Conservation (phyloP, 1,284 basidiomycete species). For the Takashimella koratensis region DNA sequence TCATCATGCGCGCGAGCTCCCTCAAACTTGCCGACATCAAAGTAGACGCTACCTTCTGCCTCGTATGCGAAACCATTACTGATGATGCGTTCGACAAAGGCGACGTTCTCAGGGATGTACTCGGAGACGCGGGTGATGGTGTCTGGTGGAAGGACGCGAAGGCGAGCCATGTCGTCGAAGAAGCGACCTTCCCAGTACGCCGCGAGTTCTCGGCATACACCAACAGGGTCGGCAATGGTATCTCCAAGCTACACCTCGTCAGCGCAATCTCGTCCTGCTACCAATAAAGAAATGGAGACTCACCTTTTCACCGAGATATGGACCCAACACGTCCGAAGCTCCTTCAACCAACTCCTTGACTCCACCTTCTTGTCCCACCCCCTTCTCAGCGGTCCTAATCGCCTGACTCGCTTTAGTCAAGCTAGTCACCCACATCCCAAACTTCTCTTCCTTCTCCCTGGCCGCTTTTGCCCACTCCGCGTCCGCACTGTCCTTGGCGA, state of each 20-base stretch:
- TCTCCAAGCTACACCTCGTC: constrained; percentile 59
- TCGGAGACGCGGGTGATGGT: constrained; percentile 93
- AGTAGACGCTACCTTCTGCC: constrained; percentile 86
- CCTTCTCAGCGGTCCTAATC: constrained; percentile 42
- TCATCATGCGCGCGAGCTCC: constrained; percentile 50
- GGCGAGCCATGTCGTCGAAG: constrained; percentile 86
- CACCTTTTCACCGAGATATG: constrained; percentile 72
- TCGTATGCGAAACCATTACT: constrained; percentile 89
- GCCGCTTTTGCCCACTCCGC: constrained; percentile 63
- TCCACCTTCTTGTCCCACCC: constrained; percentile 51
- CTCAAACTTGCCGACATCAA: constrained; percentile 88
- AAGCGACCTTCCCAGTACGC: constrained; percentile 87
- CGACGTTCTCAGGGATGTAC: constrained; percentile 91
- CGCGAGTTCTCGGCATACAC: constrained; percentile 78
- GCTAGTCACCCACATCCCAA: constrained; percentile 75
- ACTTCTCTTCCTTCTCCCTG: constrained; percentile 78
- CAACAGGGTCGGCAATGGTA: constrained; percentile 74
- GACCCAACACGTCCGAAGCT: constrained; percentile 69
- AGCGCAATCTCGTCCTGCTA: neutral
- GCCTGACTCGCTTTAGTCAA: constrained; percentile 57
- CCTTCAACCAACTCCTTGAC: constrained; percentile 64
- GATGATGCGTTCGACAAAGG: constrained; percentile 82
- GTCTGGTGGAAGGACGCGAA: constrained; percentile 83
- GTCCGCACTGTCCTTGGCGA: constrained; percentile 54
- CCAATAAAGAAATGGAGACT: too few relatives aligned